These are phyloP conservation scores for Pichia sp. DNA, from an alignment of 1,139 yeast genomes.

Conservation along the genomic window DNA sequence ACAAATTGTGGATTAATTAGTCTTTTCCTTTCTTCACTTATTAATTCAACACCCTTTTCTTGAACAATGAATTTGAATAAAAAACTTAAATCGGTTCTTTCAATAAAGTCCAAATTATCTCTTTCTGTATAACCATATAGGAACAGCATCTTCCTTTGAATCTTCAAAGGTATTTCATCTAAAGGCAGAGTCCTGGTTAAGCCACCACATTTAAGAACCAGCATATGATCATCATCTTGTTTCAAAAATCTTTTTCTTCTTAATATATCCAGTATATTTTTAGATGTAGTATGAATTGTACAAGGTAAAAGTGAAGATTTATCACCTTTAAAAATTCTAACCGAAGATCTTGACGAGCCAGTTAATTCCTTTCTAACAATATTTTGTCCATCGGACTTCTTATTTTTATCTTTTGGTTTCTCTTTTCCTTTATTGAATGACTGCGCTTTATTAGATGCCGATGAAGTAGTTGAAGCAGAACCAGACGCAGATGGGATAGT, in stretches of 20 bases:
- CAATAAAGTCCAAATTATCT: slow-evolving; percentile 72
- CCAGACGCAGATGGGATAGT: background rate
- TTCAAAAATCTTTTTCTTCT: slow-evolving; percentile 70
- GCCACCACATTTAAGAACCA: slow-evolving; percentile 76
- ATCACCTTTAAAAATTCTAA: slow-evolving; percentile 39
- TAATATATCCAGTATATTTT: slow-evolving; percentile 62
- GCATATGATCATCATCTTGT: slow-evolving; percentile 64
- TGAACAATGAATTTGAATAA: slow-evolving; percentile 80
- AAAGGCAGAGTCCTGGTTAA: slow-evolving; percentile 67
- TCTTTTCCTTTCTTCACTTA: slow-evolving; percentile 57
- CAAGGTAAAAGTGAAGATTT: slow-evolving; percentile 36
- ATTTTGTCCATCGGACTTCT: background rate
- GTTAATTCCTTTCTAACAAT: slow-evolving; percentile 1
- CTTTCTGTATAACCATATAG: slow-evolving; percentile 74
- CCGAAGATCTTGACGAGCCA: slow-evolving; percentile 36
- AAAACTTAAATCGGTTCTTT: slow-evolving; percentile 82
- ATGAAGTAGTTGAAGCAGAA: background rate
- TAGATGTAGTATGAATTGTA: slow-evolving; percentile 66
- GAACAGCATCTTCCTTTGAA: slow-evolving; percentile 67
- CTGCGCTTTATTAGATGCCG: background rate
- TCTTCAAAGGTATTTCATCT: slow-evolving; percentile 69
- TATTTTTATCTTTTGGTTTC: background rate
- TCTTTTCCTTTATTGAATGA: background rate
- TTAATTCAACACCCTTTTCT: slow-evolving; percentile 52
- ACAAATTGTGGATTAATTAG: slow-evolving; percentile 69